Base-by-base conservation (phyloP, 495 filamentous ascomycete genomes). In the Letharia columbiana region DNA sequence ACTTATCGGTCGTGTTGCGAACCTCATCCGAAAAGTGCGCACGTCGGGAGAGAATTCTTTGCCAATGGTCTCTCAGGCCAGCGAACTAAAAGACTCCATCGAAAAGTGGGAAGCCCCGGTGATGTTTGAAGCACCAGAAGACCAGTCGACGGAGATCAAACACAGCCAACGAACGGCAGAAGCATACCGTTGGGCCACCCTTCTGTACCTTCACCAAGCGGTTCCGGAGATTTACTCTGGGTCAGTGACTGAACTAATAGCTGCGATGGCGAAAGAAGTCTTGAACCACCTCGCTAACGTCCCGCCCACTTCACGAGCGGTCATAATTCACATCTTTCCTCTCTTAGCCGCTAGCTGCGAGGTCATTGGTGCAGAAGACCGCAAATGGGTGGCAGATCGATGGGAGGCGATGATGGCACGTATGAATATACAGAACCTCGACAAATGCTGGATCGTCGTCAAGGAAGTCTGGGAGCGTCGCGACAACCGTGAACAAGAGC, bases 291-390 rank as follows among this genome's bases (percentile, higher is more conserved):
- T 92, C 5, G 86, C 84, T 20, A 87, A 82, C 0, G 85, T 92
- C 0, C 87, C 88, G 0, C 71, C 83, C 2, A 79, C 77, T 15
- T 88, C 85, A 13, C 79, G 88, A 9, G 82, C 88, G 4, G 84
- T 85, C 10, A 89, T 92, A 60, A 84, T 91, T 13, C 89, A 92
- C 45, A 89, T 91, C 69, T 91, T 88, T 67, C 89, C 89, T 5
- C 79, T 92, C 9, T 73, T 91, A 54, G 87, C 83, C 1, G 89
- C 89, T 2, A 87, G 89, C 1, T 88, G 86, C 61, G 89, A 91
- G 68, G 86, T 84, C 0, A 73, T 79, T 28, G 79, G 79, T 31
- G 75, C 75, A 17, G 86, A 88, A 68, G 84, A 89, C 70, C 77
- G 89, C 4, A 74, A 81, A n/a, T 91, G 88, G 87, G 86, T 91